Evolutionary conservation across 2,329 filamentous ascomycete genomes (phyloP).

Genomic region (Paecilomyces fulvus): DNA sequence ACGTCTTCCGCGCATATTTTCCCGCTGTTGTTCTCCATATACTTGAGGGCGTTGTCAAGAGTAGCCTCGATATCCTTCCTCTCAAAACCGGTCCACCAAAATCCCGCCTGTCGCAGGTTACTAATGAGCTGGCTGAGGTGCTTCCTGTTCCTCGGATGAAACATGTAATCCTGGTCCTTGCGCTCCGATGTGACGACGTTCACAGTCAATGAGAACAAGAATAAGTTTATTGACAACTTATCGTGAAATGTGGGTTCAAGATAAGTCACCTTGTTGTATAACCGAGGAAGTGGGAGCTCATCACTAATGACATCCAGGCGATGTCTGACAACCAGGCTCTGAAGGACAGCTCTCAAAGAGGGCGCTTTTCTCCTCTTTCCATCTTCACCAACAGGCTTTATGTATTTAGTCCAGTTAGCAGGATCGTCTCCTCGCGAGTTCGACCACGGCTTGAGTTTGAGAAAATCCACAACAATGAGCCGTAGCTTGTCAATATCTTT

Average conservation of each 20-base stretch:
- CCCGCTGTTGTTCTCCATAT: slow-evolving; percentile 55
- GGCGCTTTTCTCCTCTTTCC: slow-evolving; percentile 40
- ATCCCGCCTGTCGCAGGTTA: slow-evolving; percentile 75
- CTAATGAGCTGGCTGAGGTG: slow-evolving; percentile 60
- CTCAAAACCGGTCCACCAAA: slow-evolving; percentile 75
- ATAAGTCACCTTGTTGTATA: slow-evolving; percentile 63
- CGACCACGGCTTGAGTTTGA: slow-evolving; percentile 72
- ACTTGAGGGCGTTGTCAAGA: slow-evolving; percentile 58
- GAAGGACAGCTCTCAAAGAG: slow-evolving; percentile 58
- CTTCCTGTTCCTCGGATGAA: slow-evolving; percentile 65
- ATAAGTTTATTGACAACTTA: slow-evolving; percentile 72
- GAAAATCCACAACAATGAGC: slow-evolving; percentile 58
- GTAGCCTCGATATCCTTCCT: slow-evolving; percentile 54
- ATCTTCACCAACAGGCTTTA: slow-evolving; percentile 52
- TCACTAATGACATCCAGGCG: slow-evolving; percentile 59
- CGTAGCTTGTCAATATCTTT: slow-evolving; percentile 61
- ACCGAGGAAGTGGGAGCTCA: slow-evolving; percentile 58
- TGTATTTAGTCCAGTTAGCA: slow-evolving; percentile 64
- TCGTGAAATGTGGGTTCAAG: slow-evolving; percentile 80
- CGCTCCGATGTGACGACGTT: slow-evolving; percentile 86
- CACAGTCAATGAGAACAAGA: slow-evolving; percentile 72
- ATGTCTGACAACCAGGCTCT: slow-evolving; percentile 75
- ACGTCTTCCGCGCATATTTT: slow-evolving; percentile 55
- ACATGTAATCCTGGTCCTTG: slow-evolving; percentile 78
- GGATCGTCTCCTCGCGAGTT: slow-evolving; percentile 52